Conservation (phyloP, 2,329 filamentous ascomycete genomes). For the Talaromyces sp. region DNA sequence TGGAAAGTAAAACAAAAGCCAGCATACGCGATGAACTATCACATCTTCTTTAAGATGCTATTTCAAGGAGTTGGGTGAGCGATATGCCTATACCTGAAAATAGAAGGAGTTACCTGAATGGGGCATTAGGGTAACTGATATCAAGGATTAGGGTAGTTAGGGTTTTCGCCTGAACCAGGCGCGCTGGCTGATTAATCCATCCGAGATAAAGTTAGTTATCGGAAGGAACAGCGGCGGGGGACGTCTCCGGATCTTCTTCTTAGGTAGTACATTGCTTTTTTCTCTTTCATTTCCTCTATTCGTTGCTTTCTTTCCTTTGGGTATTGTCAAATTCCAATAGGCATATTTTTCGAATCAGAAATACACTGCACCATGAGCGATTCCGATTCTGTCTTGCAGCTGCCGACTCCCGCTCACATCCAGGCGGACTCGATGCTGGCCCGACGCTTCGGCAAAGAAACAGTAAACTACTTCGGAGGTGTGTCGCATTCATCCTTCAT, state of each 20-base stretch:
- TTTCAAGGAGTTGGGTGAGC: too few relatives aligned
- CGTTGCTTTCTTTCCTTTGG: neutral
- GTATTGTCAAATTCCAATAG: neutral
- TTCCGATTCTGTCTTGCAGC: slow-evolving; percentile 26
- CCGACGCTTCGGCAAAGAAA: slow-evolving; percentile 49
- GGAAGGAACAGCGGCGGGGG: neutral
- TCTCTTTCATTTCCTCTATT: neutral
- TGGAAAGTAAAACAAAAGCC: neutral
- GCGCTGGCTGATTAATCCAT: slow-evolving; percentile 4
- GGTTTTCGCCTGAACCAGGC: too few relatives aligned
- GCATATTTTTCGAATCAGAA: neutral
- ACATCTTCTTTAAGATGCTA: too few relatives aligned
- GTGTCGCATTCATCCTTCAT: slow-evolving; percentile 16
- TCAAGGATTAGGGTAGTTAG: too few relatives aligned
- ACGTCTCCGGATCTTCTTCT: too few relatives aligned
- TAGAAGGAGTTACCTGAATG: neutral
- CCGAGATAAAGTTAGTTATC: too few relatives aligned
- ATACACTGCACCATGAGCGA: slow-evolving; percentile 12
- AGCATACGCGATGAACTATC: neutral
- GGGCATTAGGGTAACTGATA: neutral
- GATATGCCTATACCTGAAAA: neutral
- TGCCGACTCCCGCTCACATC: slow-evolving; percentile 57
- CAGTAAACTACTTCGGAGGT: slow-evolving; percentile 52
- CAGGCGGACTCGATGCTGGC: slow-evolving; percentile 55
- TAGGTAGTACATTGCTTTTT: too few relatives aligned